These are phyloP conservation scores for Rhododendron ferrugineum DNA, from an alignment of 148 eudicot genomes.

Conservation along the genomic window DNA sequence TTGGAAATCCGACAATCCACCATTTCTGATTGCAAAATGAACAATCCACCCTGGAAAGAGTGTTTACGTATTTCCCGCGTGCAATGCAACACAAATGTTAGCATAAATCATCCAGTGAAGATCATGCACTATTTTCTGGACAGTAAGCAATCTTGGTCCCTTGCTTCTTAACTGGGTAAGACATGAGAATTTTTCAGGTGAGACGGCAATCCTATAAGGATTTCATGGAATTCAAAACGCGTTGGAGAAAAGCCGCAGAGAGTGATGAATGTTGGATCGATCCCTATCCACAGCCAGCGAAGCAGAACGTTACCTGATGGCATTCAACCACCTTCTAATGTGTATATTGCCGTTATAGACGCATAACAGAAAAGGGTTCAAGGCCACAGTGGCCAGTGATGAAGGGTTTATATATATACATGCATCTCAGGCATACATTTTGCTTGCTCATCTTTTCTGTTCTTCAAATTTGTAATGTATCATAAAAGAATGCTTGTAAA, in stretches of 20 bases:
- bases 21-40: too few relatives aligned
- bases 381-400: neutral
- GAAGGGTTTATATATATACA: neutral
- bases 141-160: neutral
- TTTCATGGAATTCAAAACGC: slow-evolving; percentile 48
- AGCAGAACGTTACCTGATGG: neutral
- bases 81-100: neutral
- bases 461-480: neutral
- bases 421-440: neutral
- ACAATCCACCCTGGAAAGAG: neutral
- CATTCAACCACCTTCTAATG: neutral
- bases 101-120: neutral
- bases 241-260: slow-evolving; percentile 55
- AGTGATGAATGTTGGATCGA: slow-evolving; percentile 62
- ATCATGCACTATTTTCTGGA: neutral
- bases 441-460: neutral
- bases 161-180: neutral
- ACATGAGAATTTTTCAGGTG: slow-evolving; percentile 34
- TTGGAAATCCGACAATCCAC: neutral
- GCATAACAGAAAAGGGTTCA: neutral
- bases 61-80: neutral
- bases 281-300: slow-evolving; percentile 44
- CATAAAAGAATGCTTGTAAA: neutral
- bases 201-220: slow-evolving; percentile 72
- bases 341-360: neutral